A percentile compares a stretch with the other conserved stretches of the same genome.
Conservation (phyloP, 116 monocot genomes). For the Posidonia oceanica region DNA sequence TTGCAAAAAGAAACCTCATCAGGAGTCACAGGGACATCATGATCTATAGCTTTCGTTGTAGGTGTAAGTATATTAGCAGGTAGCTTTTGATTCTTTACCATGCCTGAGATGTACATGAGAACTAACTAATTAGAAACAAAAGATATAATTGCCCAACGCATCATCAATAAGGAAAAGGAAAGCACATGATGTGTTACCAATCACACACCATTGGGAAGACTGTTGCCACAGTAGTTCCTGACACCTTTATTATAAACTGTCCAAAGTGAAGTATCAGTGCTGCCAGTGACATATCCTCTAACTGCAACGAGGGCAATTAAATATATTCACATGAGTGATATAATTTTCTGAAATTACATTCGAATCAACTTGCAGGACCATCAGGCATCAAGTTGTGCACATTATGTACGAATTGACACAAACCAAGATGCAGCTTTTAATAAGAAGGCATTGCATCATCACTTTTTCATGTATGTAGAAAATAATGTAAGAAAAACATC, state of each 20-base stretch:
- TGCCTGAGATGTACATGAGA: conserved; percentile 34
- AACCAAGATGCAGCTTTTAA: neutral
- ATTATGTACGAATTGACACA: neutral
- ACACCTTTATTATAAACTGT: conserved; percentile 81
- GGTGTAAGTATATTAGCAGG: conserved; percentile 86
- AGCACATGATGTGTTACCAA: neutral
- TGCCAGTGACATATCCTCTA: conserved; percentile 90
- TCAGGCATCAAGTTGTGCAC: neutral
- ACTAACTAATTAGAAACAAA: conserved; percentile 1
- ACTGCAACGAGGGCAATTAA: conserved; percentile 26
- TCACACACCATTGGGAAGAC: conserved; percentile 61
- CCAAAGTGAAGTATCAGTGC: conserved; percentile 97
- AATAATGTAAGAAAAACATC: too few species aligned
- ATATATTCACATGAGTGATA: conserved; percentile 1
- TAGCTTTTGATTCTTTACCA: conserved; percentile 89
- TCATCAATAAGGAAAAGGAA: neutral
- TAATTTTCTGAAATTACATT: neutral
- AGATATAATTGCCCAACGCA: conserved; percentile 2
- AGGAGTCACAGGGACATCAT: conserved; percentile 95
- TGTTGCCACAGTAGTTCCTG: conserved; percentile 83
- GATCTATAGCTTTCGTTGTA: conserved; percentile 77
- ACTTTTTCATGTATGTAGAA: too few species aligned
- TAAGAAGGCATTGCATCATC: too few species aligned
- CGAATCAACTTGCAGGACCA: neutral
- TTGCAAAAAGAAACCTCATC: conserved; percentile 42